Conservation (phyloP, 768 basidiomycete species). For the Imleria badia region DNA sequence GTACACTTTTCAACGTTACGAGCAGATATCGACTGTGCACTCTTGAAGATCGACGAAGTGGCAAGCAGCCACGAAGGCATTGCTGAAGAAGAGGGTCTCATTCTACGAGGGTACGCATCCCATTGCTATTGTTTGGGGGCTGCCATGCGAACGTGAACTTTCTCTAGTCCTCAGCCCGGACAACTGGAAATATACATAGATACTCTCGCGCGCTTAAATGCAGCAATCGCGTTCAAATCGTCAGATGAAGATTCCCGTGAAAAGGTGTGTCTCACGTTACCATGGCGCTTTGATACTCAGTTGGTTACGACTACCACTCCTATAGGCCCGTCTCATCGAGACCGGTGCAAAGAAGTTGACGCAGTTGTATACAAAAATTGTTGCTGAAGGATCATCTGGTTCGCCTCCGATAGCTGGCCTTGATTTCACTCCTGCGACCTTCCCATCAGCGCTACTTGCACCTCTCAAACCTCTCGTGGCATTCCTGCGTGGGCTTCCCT, state of each 20-base stretch:
- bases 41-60: constrained; percentile 77
- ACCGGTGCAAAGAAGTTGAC: constrained; percentile 81
- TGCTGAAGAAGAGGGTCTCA: constrained; percentile 74
- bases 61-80: constrained; percentile 74
- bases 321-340: constrained; percentile 70
- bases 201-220: constrained; percentile 74
- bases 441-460: constrained; percentile 51
- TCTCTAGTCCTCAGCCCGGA: constrained; percentile 62
- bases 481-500: constrained; percentile 69
- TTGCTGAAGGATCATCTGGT: constrained; percentile 84
- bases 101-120: constrained; percentile 63
- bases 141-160: not conserved
- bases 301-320: not conserved
- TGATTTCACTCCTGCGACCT: constrained; percentile 52
- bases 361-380: constrained; percentile 81
- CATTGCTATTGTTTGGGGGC: not conserved
- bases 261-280: constrained; percentile 38
- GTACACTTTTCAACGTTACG: not conserved
- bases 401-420: constrained; percentile 61
- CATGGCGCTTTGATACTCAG: not conserved
- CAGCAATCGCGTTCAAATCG: constrained; percentile 73
- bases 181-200: constrained; percentile 68
- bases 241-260: constrained; percentile 54
- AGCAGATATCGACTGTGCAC: constrained; percentile 76
- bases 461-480: constrained; percentile 62